Evolutionary conservation across 192 early-diverging fungal species (phyloP).

Genomic region (Coemansia sp.): DNA sequence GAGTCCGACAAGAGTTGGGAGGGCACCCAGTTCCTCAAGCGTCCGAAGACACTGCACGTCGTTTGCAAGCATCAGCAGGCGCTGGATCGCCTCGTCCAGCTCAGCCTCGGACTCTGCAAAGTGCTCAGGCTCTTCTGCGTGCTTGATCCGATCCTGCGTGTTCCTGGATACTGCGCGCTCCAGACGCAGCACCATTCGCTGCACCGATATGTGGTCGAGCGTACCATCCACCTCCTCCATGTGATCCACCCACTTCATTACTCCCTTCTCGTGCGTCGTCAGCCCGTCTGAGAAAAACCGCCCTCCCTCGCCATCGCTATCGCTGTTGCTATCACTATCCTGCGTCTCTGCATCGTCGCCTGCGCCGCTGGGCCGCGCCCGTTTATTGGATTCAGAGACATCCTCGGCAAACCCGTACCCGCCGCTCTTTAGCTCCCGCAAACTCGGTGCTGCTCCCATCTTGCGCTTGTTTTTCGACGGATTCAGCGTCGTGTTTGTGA

Average conservation of each 20-base stretch:
- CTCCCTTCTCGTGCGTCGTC: constrained; percentile 69
- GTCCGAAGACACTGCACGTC: constrained; percentile 73
- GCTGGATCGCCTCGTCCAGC: constrained; percentile 86
- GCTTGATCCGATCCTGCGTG: constrained; percentile 80
- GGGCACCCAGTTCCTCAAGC: constrained; percentile 67
- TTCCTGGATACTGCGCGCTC: constrained; percentile 87
- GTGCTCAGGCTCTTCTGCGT: constrained; percentile 58
- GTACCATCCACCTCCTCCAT: constrained; percentile 64
- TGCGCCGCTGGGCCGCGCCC: background rate
- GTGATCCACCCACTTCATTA: constrained; percentile 83
- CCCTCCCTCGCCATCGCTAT: constrained; percentile 73
- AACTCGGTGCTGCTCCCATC: constrained; percentile 31
- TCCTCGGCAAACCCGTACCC: constrained; percentile 31
- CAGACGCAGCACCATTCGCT: constrained; percentile 77
- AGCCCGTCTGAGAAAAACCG: constrained; percentile 86
- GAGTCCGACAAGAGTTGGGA: constrained; percentile 69
- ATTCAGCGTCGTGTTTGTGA: constrained; percentile 26
- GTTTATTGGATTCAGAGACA: constrained; percentile 5
- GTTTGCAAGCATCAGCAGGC: constrained; percentile 71
- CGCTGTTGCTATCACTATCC: constrained; percentile 13
- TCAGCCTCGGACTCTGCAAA: constrained; percentile 97
- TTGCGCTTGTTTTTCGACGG: constrained; percentile 35
- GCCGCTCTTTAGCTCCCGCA: constrained; percentile 38
- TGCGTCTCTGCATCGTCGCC: background rate
- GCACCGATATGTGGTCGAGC: constrained; percentile 68